Base-by-base conservation (phyloP, 306 rosid species). In the Dalbergia cochinchinensis region DNA sequence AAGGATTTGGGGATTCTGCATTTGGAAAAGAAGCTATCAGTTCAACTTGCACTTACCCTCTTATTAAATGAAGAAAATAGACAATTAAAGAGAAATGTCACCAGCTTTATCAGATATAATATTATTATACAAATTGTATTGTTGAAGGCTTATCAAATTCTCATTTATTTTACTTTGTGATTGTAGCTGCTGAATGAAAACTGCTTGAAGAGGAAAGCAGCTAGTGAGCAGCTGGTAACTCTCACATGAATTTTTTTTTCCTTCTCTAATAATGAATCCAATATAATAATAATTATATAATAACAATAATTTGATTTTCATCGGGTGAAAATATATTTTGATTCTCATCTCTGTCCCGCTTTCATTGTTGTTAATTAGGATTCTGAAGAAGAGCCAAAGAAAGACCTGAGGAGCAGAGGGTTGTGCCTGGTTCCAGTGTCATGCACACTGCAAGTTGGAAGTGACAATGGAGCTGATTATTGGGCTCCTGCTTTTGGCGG, bases 381-480 rank as follows among this genome's bases (percentile, higher is more conserved):
- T 44, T 67, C 83, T 62, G 57, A 78, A 45, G 96, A 89, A 74
- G 98, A 91, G 76, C 19, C 80, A 77, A 86, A 87, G 90, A 94
- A 87, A 86, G 94, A 92, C 45, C 89, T 96, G 81, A 90, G 91
- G 85, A 91, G 99, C 80, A 93, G 97, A 82, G 99, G 99, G 10
- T 62, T 96, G 84, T 96, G 99, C 85, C 85, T 96, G 89, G 98
- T 96, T 68, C 99, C 99, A 5, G 96, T 96, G 33, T 93, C 99
- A 78, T 96, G 98, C 85, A 93, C 98, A 53, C 84, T 85, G 53
- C 98, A 93, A 82, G 99, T 96, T 73, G 99, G 97, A 72, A 91
- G 92, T 79, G 98, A 96, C 68, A 96, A 93, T 73, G 99, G 99
- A 69, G 99, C 98, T 0, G 99, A 96, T 60, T 96, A 91, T 83